Evolutionary conservation across 2,329 filamentous ascomycete genomes (phyloP), one percentile per base, ranked within the genome.

Genomic region (Pseudopithomyces chartarum): DNA sequence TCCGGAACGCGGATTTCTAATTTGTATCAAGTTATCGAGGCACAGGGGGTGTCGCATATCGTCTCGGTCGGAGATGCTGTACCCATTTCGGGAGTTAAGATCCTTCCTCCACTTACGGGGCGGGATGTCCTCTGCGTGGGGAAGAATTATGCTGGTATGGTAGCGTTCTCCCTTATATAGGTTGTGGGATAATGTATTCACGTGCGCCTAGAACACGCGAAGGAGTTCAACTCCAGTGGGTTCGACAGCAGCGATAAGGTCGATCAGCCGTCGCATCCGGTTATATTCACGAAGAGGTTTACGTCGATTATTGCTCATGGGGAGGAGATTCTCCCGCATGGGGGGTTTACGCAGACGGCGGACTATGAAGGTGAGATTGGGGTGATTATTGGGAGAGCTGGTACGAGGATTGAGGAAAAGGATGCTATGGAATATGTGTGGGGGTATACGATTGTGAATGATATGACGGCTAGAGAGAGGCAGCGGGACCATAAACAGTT

Each of bases 351-450:
- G 1, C 55, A 78, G 10, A 83, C 78, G 1, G 60, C 80, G 1
- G 84, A 85, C 61, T 86, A 85, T 56, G 84, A 85, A 58, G 83
- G 83, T 15, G 83, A 86, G 58, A 78, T 86, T 44, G 82, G 82
- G 0, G 81, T 85, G 2, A 83, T 86, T 19, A 71, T 86, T n/a
- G 82, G 83, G 1, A 82, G 80, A 53, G 23, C 74, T 0, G 83
- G 81, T 0, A 80, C 77, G 46, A 71, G 72, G 1, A 76, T 85
- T 39, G 40, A 59, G 0, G 77, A 82, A 45, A 57, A 70, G 1
- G 70, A 83, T 56, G 84, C 83, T 0, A 74, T 78, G 75, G 71
- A 80, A 12, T 66, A 85, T 62, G 81, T 85, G 1, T 85, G 82
- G 82, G 84, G 84, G 0, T 85, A 81, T 58, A 84, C 82, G 0